These are phyloP conservation scores for Kwoniella botswanensis DNA, from an alignment of 768 basidiomycete genomes.

Conservation along the genomic window DNA sequence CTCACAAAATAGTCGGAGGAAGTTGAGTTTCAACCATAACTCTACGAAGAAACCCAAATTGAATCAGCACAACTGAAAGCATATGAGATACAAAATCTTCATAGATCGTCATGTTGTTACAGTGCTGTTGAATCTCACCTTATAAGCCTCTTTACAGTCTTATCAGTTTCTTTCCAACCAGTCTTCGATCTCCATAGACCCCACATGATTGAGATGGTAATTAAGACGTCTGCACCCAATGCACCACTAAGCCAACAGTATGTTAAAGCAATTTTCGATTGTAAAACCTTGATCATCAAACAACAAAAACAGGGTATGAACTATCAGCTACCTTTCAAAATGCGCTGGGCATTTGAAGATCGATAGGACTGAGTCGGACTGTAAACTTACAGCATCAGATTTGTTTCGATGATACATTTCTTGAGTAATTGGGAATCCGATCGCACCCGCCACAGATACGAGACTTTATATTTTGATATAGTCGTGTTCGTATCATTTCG, in stretches of 20 bases:
- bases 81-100: not conserved
- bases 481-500: too few species aligned
- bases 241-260: conserved; percentile 8
- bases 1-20: conserved; percentile 12
- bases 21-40: conserved; percentile 16
- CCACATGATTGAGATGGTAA: conserved; percentile 17
- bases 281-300: not conserved
- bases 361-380: too few species aligned
- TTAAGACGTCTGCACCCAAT: conserved; percentile 9
- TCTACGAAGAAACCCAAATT: not conserved
- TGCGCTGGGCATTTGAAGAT: too few species aligned
- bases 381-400: not conserved
- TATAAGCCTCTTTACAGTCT: conserved; percentile 12
- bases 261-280: not conserved
- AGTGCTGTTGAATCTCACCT: not conserved
- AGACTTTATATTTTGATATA: not conserved
- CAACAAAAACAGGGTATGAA: not conserved
- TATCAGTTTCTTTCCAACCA: conserved; percentile 17
- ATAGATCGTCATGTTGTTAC: not conserved
- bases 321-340: too few species aligned
- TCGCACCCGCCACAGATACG: conserved; percentile 4
- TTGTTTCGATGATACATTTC: not conserved
- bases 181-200: conserved; percentile 14
- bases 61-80: not conserved
- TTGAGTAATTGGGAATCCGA: conserved; percentile 4